phyloP scores from a whole-genome alignment of 2,329 filamentous ascomycete species.

The Penicillium fuscoglaucum region DNA sequence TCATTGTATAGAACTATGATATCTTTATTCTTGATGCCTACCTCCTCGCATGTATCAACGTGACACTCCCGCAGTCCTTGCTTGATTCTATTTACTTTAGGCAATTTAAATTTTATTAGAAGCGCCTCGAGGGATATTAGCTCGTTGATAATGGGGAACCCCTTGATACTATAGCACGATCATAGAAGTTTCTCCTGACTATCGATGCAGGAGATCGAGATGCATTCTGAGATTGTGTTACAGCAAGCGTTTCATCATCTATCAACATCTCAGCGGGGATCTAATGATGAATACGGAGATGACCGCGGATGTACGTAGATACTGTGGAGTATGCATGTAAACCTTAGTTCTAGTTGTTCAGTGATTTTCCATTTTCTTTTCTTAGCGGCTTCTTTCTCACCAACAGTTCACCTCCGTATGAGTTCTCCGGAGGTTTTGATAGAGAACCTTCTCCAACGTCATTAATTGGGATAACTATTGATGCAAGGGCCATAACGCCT shows the following conservation, averaged over 20 bases:
- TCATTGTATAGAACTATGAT: neutral
- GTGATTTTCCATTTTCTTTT: neutral
- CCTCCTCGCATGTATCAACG: slow-evolving; percentile 29
- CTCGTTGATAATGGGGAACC: slow-evolving; percentile 8
- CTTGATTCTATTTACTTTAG: slow-evolving; percentile 32
- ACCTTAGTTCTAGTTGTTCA: slow-evolving; percentile 2
- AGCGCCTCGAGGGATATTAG: slow-evolving; percentile 21
- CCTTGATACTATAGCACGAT: slow-evolving; percentile 17
- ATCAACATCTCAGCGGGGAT: slow-evolving; percentile 10
- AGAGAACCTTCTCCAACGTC: slow-evolving; percentile 2
- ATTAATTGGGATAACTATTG: slow-evolving; percentile 35
- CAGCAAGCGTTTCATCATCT: slow-evolving; percentile 21
- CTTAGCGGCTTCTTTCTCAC: neutral
- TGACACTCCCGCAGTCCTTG: slow-evolving; percentile 31
- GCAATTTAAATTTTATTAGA: slow-evolving; percentile 8
- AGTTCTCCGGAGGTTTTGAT: neutral
- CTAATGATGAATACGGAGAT: neutral
- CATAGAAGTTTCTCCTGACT: slow-evolving; percentile 23
- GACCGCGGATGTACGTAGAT: neutral
- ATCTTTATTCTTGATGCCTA: neutral
- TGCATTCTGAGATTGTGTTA: neutral
- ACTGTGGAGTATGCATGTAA: neutral
- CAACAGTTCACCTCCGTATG: neutral
- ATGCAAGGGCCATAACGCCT: slow-evolving; percentile 38
- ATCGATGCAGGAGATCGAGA: slow-evolving; percentile 20